Conservation (phyloP, 495 filamentous ascomycete species). For the Penicillium coffeae region DNA sequence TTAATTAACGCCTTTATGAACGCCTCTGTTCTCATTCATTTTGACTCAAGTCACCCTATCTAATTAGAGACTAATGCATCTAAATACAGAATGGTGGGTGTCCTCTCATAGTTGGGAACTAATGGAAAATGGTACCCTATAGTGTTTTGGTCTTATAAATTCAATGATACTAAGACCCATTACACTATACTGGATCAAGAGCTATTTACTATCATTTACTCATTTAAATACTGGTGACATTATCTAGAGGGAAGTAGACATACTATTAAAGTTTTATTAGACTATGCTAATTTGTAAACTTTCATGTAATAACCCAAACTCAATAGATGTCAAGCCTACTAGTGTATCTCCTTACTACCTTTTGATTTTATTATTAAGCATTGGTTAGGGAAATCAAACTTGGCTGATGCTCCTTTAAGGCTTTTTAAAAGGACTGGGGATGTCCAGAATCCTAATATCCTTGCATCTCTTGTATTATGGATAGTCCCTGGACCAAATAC, state of each 20-base stretch:
- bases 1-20: neutral
- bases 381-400: neutral
- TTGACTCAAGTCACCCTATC: neutral
- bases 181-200: slow-evolving; percentile 1
- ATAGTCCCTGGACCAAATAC: too few species aligned
- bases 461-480: too few species aligned
- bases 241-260: neutral
- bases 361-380: neutral
- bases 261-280: neutral
- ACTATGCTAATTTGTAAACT: neutral
- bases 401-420: neutral
- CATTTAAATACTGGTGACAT: neutral
- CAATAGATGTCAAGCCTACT: neutral
- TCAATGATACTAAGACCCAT: neutral
- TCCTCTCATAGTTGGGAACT: neutral
- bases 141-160: neutral
- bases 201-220: slow-evolving; percentile 1
- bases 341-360: neutral
- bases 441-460: too few species aligned
- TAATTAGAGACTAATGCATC: neutral
- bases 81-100: too few species aligned
- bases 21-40: neutral
- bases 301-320: neutral
- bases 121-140: neutral
- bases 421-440: neutral